Evolutionary conservation across 257 asterid species (phyloP), one percentile per base, ranked within the genome.

Genomic region (Lycium ferocissimum): DNA sequence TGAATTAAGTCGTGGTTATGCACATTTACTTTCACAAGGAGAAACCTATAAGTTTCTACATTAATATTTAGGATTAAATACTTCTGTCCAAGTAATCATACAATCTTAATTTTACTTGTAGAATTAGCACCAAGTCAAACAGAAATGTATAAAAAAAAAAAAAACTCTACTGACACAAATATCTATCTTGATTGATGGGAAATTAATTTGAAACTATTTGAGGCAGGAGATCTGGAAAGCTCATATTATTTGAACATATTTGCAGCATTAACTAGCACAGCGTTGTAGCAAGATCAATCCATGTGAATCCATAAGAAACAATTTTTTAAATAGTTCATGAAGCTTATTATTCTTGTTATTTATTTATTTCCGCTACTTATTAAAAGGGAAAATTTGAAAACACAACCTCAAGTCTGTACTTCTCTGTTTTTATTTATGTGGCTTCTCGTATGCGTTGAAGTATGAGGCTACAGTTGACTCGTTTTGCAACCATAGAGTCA

Each of bases 391-490:
- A 6, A n/a, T 2, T 20, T 20, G 61, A 47, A 73, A n/a, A 51
- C 7, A 51, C 22, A 75, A 51, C 14, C 15, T 35, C 82, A 75
- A 11, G 81, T 73, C 59, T 11, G 47, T 73, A 22, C 49, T 65
- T 65, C 17, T 58, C 65, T 10, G 18, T 63, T 3, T 4, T 58
- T n/a, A 59, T 4, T 22, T 51, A 13, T 76, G 81, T 76, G 81
- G 81, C 81, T 76, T 76, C 82, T 76, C 82, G 47, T 26, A 51
- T 49, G 43, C 43, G 81, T 75, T 75, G 62, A 75, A 75, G 81
- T 22, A 70, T 70, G 45, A 78, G 49, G 82, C 40, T 47, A 61
- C 65, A 59, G 20, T 59, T 18, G 11, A 59, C 33, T 6, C 1
- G 17, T 17, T 18, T 59, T 59, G 35, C 71, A 63, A 14, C 65